Base-by-base conservation (phyloP, 169 alveolate genomes). In the Eimeria sp. region DNA sequence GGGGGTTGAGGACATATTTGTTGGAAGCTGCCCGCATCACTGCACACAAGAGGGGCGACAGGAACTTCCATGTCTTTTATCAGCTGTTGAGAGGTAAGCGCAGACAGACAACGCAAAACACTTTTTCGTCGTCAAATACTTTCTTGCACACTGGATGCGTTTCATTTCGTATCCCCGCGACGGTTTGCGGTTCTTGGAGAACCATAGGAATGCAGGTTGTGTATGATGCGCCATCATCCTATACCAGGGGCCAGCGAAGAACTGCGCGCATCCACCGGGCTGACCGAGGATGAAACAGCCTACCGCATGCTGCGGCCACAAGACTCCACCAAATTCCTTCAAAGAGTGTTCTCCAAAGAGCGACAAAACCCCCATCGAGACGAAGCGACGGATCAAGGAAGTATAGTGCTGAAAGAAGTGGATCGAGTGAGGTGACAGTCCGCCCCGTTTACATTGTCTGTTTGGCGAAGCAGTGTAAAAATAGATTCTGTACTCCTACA, bases 31-130 rank as follows among this genome's bases (percentile, higher is more conserved):
- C 99, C 52, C 97, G 99, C 71, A 99, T 99, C 23, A 98, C 96
- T 52, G 74, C 89, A 20, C 97, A 91, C 37, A 64, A 98, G 78
- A 97, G 96, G 37, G 99, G 98, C 33, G 99, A 99, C 97, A 97
- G 99, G 88, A 99, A 99, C 98, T 99, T 98, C 96, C 99, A 99
- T 95, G 98, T 99, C 83, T 99, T 99, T 98, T 99, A 99, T 97
- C 98, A 95, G 95, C 52, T 97, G 18, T 95, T 96, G 85, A 33
- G 85, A 90, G 95, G 95, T 89, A 46, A 2, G 64, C 64, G 64
- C 16, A 56, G 27, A 56, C 64, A 8, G 64, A 56, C 2, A 18
- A 56, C 27, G 64, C 64, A 3, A 4, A 56, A 11, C 13, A 11
- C 13, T 56, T 11, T 56, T 56, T 56, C 23, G 64, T 11, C 2